Conservation (phyloP, 805 yeast genomes). For the Wickerhamiella kurtzmanii region DNA sequence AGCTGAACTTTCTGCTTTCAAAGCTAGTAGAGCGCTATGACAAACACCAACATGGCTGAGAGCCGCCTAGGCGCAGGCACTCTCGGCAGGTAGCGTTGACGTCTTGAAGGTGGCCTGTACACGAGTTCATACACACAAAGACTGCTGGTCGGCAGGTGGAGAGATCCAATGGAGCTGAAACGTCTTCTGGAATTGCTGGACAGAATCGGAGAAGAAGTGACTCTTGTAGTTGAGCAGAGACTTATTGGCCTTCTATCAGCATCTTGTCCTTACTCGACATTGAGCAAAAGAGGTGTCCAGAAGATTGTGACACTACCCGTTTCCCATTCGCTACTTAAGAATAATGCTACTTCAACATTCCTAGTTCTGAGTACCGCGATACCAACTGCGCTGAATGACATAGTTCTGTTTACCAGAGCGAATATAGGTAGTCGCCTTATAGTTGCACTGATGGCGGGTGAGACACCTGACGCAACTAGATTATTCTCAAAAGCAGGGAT, state of each 20-base stretch:
- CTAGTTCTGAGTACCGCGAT: neutral
- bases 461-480: constrained; percentile 18
- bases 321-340: neutral
- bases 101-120: neutral
- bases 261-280: constrained; percentile 40
- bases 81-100: no score
- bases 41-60: no score
- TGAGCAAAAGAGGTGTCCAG: constrained; percentile 39
- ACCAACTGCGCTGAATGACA: neutral
- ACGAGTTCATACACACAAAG: neutral
- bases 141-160: neutral
- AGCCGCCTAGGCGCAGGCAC: no score
- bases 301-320: constrained; percentile 34
- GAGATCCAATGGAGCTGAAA: constrained; percentile 12
- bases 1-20: no score
- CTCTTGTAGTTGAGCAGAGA: constrained; percentile 1
- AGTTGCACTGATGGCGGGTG: constrained; percentile 20
- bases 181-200: constrained; percentile 21
- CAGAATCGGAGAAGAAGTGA: constrained; percentile 11
- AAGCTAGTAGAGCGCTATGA: no score
- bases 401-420: neutral
- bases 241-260: constrained; percentile 36
- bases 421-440: constrained; percentile 1
- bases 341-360: neutral
- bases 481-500: constrained; percentile 28